Percentiles rank a stretch among this genome's conserved stretches.
Conservation (phyloP, 179 eudicot species). For the Spergularia azorica region DNA sequence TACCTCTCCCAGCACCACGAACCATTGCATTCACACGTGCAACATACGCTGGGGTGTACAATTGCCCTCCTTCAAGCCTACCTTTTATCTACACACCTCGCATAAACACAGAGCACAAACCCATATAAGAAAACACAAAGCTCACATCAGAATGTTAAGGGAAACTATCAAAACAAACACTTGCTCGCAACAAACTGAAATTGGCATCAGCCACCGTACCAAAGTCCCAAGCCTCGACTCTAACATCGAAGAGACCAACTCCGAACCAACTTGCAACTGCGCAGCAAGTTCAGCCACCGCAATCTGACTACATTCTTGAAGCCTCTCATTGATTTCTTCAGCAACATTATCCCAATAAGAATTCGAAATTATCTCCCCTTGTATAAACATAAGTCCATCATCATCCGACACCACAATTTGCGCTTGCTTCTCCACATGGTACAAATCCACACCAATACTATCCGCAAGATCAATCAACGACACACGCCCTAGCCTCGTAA, state of each 20-base stretch:
- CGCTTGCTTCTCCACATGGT: constrained; percentile 91
- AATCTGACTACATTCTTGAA: constrained; percentile 97
- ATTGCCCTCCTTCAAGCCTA: constrained; percentile 97
- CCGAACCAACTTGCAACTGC: constrained; percentile 83
- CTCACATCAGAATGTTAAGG: neutral
- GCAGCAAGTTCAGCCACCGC: constrained; percentile 92
- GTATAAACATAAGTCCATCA: constrained; percentile 65
- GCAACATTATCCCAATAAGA: constrained; percentile 85
- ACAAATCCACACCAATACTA: constrained; percentile 75
- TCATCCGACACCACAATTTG: constrained; percentile 60
- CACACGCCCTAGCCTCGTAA: constrained; percentile 72
- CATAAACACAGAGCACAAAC: constrained; percentile 7
- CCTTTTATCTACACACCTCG: constrained; percentile 68
- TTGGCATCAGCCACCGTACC: constrained; percentile 37
- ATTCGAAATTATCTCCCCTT: constrained; percentile 82
- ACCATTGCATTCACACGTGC: constrained; percentile 94
- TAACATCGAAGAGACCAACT: constrained; percentile 56
- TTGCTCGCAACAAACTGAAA: neutral
- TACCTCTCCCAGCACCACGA: constrained; percentile 92
- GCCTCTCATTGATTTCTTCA: constrained; percentile 91
- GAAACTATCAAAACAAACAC: neutral
- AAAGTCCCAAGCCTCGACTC: constrained; percentile 70
- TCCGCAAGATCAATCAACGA: constrained; percentile 95
- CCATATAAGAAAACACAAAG: neutral
- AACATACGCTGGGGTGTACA: constrained; percentile 96